phyloP scores from a whole-genome alignment of 805 yeast genomes.

The Zygosaccharomyces gambellarensis region DNA sequence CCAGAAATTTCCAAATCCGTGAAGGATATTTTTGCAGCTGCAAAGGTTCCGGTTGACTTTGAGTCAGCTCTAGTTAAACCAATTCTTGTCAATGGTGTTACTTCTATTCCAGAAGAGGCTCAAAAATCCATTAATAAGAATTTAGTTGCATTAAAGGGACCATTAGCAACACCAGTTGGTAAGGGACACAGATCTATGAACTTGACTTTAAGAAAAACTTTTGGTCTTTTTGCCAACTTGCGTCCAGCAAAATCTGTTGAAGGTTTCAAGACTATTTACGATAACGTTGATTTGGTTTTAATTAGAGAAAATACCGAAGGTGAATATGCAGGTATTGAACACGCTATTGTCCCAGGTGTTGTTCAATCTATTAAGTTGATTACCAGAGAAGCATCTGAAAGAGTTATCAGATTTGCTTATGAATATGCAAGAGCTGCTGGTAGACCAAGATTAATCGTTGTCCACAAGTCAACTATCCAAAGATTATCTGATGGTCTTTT shows the following conservation, averaged over 20 bases:
- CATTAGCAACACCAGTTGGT: conserved; percentile 97
- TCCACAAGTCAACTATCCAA: conserved; percentile 98
- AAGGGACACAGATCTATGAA: conserved; percentile 98
- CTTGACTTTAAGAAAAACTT: conserved; percentile 95
- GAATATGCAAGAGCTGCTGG: conserved; percentile 89
- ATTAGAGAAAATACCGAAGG: conserved; percentile 99
- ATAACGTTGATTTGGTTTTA: conserved; percentile 86
- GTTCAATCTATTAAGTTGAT: conserved; percentile 97
- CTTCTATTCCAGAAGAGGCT: conserved; percentile 89
- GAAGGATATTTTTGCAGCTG: conserved; percentile 88
- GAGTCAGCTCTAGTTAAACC: conserved; percentile 97
- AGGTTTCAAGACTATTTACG: conserved; percentile 82
- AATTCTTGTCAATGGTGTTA: conserved; percentile 81
- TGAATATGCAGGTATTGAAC: conserved; percentile 99
- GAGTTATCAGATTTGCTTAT: conserved; percentile 93
- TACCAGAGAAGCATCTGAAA: conserved; percentile 93
- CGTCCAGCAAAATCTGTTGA: conserved; percentile 93
- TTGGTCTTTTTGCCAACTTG: conserved; percentile 92
- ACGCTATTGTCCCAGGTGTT: conserved; percentile 95
- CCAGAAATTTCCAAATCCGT: conserved; percentile 92
- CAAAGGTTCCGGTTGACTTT: conserved; percentile 95
- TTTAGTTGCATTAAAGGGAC: conserved; percentile 95
- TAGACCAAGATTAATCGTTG: conserved; percentile 86
- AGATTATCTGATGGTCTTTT: conserved; percentile 97
- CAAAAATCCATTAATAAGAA: conserved; percentile 89